Base-by-base conservation (phyloP, 2,329 filamentous ascomycete species). In the Paraphoma sp. region DNA sequence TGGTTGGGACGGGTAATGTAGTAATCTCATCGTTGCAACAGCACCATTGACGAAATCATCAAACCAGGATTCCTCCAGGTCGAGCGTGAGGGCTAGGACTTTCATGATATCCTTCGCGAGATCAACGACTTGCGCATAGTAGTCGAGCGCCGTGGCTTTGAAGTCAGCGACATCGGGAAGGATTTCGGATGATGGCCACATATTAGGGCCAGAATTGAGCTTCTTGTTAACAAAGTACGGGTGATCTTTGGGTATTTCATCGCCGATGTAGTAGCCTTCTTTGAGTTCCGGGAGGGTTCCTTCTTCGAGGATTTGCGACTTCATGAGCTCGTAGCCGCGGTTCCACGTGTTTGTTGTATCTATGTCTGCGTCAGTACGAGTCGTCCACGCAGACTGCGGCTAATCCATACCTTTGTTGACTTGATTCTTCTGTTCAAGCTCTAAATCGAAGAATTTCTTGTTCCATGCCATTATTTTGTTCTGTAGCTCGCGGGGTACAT, bases 201-300 rank as follows among this genome's bases (percentile, higher is more conserved):
- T 70, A 61, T 80, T 80, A 1, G 78, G 78, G 0, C 77, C 77
- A 3, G 68, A 72, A 56, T 77, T 78, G 29, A 79, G 64, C 45
- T 75, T 76, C 55, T 76, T 74, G 50, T 75, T 65, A 4, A 76
- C 6, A 48, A 74, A 76, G 62, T 79, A 76, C 0, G 74, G 75
- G 49, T 80, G 76, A 6, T 75, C 66, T 33, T 62, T 64, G 1
- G 76, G 61, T 23, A 80, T 76, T 46, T 81, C 78, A 44, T 78
- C 74, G 53, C 78, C 78, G 31, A 81, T 77, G 60, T 78, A 80
- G 30, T 54, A 50, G 0, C 78, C 79, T 56, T 80, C 79, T 57
- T 81, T 81, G 4, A 80, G 68, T 31, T 82, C 79, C 2, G 78
- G 78, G 3, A 73, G 67, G 18, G 77, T 78, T 29, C 78, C 78